Percentiles rank a stretch among this genome's conserved stretches.
Evolutionary conservation across 2,329 filamentous ascomycete species (phyloP).

Genomic region (Diplocarpon rosae): DNA sequence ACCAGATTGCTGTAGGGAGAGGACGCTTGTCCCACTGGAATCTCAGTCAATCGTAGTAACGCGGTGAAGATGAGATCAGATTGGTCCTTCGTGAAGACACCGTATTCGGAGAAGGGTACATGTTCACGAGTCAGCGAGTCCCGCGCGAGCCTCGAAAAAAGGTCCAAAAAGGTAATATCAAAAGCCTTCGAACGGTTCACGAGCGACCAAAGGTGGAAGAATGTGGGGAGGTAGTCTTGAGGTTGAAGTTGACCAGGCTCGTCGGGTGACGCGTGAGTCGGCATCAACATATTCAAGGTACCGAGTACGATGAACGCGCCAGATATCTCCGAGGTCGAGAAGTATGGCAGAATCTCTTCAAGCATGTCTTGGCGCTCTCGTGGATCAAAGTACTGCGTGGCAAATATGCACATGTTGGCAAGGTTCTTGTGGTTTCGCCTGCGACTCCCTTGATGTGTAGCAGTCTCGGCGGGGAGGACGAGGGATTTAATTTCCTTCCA

Average conservation of each 20-base stretch:
- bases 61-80: slow-evolving; percentile 89
- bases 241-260: slow-evolving; percentile 69
- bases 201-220: slow-evolving; percentile 94
- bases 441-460: slow-evolving; percentile 47
- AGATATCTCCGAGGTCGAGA: slow-evolving; percentile 85
- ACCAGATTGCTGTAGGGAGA: slow-evolving; percentile 76
- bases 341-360: slow-evolving; percentile 72
- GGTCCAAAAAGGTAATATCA: slow-evolving; percentile 79
- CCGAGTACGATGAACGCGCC: slow-evolving; percentile 90
- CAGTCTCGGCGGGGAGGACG: slow-evolving; percentile 75
- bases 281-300: slow-evolving; percentile 75
- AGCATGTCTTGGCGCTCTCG: slow-evolving; percentile 72
- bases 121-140: slow-evolving; percentile 69
- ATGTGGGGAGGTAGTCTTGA: slow-evolving; percentile 78
- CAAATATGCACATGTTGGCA: slow-evolving; percentile 81
- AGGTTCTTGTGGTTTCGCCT: slow-evolving; percentile 52
- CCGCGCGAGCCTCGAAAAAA: slow-evolving; percentile 75
- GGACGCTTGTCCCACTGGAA: slow-evolving; percentile 90
- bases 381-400: slow-evolving; percentile 87
- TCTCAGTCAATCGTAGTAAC: slow-evolving; percentile 79
- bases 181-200: slow-evolving; percentile 81
- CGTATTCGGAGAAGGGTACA: slow-evolving; percentile 72
- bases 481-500: slow-evolving; percentile 89
- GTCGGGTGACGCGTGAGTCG: slow-evolving; percentile 66
- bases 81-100: slow-evolving; percentile 87